Conservation (phyloP, 345 rosid species). For the Aquilaria yunnanensis region DNA sequence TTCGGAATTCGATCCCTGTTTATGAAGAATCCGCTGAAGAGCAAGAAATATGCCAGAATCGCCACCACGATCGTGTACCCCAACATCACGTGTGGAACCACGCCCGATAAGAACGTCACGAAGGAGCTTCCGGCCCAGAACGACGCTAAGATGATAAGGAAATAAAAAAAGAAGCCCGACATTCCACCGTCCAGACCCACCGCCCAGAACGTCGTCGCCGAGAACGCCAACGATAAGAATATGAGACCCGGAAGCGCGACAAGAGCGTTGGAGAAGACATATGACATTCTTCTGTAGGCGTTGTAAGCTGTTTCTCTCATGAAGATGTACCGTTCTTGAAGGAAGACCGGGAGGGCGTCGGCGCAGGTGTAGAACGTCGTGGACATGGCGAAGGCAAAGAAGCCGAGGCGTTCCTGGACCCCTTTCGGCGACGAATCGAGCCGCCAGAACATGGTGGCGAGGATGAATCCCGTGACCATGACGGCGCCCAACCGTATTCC, state of each 20-base stretch:
- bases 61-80: slow-evolving; percentile 94
- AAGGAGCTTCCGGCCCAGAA: slow-evolving; percentile 97
- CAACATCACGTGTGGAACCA: slow-evolving; percentile 90
- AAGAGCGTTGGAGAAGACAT: slow-evolving; percentile 72
- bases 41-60: slow-evolving; percentile 80
- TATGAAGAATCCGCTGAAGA: slow-evolving; percentile 94
- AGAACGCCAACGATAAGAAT: slow-evolving; percentile 61
- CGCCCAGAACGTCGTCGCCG: slow-evolving; percentile 73
- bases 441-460: slow-evolving; percentile 87
- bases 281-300: slow-evolving; percentile 85
- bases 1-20: slow-evolving; percentile 73
- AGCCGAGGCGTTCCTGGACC: slow-evolving; percentile 76
- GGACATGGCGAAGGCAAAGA: slow-evolving; percentile 96
- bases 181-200: slow-evolving; percentile 91
- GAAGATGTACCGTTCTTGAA: slow-evolving; percentile 95
- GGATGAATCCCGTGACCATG: slow-evolving; percentile 76
- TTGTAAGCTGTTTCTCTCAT: slow-evolving; percentile 94
- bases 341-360: slow-evolving; percentile 87
- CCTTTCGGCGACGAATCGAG: slow-evolving; percentile 90
- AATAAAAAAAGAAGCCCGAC: slow-evolving; percentile 65
- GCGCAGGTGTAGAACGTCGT: slow-evolving; percentile 97
- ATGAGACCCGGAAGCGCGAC: slow-evolving; percentile 49
- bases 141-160: slow-evolving; percentile 62
- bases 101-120: slow-evolving; percentile 85
- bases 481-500: slow-evolving; percentile 75